A percentile compares a stretch with the other conserved stretches of the same genome.
Evolutionary conservation across 495 filamentous ascomycete genomes (phyloP).

Genomic region (Penicillium verhagenii): DNA sequence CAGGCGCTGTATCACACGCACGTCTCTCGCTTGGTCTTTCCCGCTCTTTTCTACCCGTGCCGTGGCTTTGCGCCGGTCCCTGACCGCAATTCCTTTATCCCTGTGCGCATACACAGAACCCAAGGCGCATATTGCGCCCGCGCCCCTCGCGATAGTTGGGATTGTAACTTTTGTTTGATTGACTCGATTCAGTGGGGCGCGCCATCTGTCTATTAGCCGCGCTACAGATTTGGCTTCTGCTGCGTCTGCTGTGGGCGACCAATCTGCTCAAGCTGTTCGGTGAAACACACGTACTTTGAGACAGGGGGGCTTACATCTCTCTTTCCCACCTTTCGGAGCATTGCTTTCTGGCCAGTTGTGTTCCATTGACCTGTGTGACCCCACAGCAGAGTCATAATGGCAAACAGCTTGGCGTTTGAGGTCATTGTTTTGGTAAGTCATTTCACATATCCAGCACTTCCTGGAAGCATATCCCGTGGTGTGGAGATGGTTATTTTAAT

Average conservation of each 20-base stretch:
- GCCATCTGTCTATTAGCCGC: constrained; percentile 3
- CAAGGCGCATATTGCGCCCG: neutral
- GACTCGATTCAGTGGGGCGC: neutral
- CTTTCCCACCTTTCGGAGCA: neutral
- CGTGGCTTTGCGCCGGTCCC: neutral
- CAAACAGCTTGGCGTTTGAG: constrained; percentile 57
- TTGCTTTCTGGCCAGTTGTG: neutral
- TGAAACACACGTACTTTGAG: constrained; percentile 10
- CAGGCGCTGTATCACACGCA: neutral
- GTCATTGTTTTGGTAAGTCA: constrained; percentile 76
- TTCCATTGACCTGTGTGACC: neutral
- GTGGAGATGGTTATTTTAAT: constrained; percentile 2
- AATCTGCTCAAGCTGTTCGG: constrained; percentile 1
- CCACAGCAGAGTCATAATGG: constrained; percentile 8
- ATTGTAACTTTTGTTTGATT: constrained; percentile 8
- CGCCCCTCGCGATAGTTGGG: neutral
- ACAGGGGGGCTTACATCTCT: neutral
- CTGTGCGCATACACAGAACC: neutral
- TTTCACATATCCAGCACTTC: constrained; percentile 9
- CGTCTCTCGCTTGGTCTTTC: neutral
- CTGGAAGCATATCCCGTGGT: neutral
- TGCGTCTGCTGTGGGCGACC: neutral
- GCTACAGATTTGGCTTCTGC: neutral
- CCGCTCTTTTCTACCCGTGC: neutral
- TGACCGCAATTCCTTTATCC: neutral